Evolutionary conservation across 306 rosid genomes (phyloP), one percentile per base, ranked within the genome.

Genomic region (Nissolia schottii): DNA sequence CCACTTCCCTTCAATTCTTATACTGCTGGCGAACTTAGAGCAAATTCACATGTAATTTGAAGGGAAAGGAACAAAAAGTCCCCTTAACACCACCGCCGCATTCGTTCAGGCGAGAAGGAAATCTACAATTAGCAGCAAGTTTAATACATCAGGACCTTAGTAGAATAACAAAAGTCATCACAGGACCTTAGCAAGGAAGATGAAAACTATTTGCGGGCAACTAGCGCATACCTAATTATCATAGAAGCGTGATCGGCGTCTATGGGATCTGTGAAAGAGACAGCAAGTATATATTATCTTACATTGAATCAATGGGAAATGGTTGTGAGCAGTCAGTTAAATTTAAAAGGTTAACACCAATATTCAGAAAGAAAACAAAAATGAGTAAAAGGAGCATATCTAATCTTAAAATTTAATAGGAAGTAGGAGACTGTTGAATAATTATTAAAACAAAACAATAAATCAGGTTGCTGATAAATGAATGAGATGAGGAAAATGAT

Each of bases 241-340:
- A 41, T 78, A 79, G 80, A 93, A 87, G 80, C 98, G 96, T 65
- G 93, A 87, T 10, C 90, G 88, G 4, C 88, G 92, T 70, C 92
- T 89, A 7, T 82, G 81, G 3, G 87, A 90, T 77, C 98, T 93
- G 92, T 49, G 64, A 73, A 77, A 23, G 51, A 64, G 16, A 41
- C 18, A 41, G 16, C 1, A 5, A 41, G 16, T 13, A 41, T 41
- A 5, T 12, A 3, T 13, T 41, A 41, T 13, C 49, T 41, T 41
- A 77, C 48, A 68, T 12, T 27, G 24, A 24, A 53, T 40, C 55
- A 11, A 24, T 54, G 64, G 55, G 46, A 66, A 43, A 57, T 65
- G 51, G 27, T 25, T 37, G 12, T 15, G 2, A 7, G 60, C 46
- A 27, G 64, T 41, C 58, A 75, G 58, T 38, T 38, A 10, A 73